A percentile compares a stretch with the other conserved stretches of the same genome.
phyloP scores from a whole-genome alignment of 2,329 filamentous ascomycete genomes.

The Coniochaeta sp. region DNA sequence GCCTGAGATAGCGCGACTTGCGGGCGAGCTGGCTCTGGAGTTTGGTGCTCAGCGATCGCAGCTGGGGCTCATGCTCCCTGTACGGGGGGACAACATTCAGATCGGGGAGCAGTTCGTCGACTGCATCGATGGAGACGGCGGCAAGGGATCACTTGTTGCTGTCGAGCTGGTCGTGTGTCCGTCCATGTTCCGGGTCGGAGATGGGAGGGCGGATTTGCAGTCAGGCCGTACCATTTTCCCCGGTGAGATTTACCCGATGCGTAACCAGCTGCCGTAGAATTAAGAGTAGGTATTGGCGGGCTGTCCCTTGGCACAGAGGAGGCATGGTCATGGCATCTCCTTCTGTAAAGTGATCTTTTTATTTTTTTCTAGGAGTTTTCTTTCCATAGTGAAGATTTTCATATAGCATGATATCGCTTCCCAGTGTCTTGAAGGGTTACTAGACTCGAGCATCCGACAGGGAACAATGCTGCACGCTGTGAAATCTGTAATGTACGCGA shows the following conservation, averaged over 20 bases:
- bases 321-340: too few relatives aligned
- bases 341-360: too few relatives aligned
- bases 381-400: too few relatives aligned
- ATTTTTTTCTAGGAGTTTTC: too few relatives aligned
- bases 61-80: background rate
- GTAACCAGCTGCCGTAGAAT: background rate
- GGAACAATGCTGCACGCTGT: too few relatives aligned
- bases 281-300: background rate
- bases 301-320: background rate
- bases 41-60: background rate
- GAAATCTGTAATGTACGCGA: too few relatives aligned
- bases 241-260: conserved; percentile 7
- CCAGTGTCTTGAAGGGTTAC: too few relatives aligned
- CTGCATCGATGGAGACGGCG: conserved; percentile 8
- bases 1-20: background rate
- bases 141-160: background rate
- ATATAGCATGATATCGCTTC: too few relatives aligned
- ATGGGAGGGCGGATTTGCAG: background rate
- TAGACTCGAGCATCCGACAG: too few relatives aligned
- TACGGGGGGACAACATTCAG: background rate
- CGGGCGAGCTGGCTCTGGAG: background rate
- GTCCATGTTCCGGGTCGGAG: conserved; percentile 7
- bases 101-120: conserved; percentile 3
- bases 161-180: conserved; percentile 9
- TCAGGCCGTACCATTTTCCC: background rate